Percentiles rank a stretch among this genome's conserved stretches.
Conservation (phyloP, 306 rosid species). For the Castanopsis chinensis region DNA sequence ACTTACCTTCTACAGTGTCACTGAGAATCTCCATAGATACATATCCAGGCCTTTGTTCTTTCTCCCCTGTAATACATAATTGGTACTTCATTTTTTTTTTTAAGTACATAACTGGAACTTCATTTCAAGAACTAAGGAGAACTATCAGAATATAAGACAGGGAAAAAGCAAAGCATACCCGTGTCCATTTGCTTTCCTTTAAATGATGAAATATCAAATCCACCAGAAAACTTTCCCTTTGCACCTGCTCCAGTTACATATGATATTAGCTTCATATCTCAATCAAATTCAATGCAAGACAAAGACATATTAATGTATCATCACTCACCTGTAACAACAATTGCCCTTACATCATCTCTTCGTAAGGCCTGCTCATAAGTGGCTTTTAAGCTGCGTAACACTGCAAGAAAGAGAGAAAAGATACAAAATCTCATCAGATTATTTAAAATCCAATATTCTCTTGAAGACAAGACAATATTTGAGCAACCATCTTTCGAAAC, state of each 20-base stretch:
- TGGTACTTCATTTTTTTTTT: too few species aligned
- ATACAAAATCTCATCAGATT: background rate
- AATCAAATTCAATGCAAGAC: background rate
- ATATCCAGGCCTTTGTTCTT: constrained; percentile 54
- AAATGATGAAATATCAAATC: constrained; percentile 81
- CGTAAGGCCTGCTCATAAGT: constrained; percentile 64
- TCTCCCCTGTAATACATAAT: constrained; percentile 19
- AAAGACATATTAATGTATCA: constrained; percentile 10
- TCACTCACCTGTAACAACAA: constrained; percentile 71
- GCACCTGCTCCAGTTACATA: constrained; percentile 57
- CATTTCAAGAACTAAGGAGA: background rate
- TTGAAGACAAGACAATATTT: background rate
- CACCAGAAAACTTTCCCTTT: constrained; percentile 91
- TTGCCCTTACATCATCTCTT: constrained; percentile 88
- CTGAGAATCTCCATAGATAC: constrained; percentile 69
- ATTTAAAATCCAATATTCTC: background rate
- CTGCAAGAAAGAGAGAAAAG: constrained; percentile 32
- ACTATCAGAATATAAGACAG: background rate
- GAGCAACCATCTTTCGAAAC: background rate
- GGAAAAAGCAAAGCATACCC: constrained; percentile 36
- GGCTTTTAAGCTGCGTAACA: constrained; percentile 62
- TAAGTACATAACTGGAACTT: constrained; percentile 18
- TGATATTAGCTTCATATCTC: constrained; percentile 16
- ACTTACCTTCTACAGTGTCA: constrained; percentile 71
- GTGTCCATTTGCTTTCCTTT: constrained; percentile 57